phyloP scores from a whole-genome alignment of 495 filamentous ascomycete genomes.

The Hypoxylon crocopeplum region DNA sequence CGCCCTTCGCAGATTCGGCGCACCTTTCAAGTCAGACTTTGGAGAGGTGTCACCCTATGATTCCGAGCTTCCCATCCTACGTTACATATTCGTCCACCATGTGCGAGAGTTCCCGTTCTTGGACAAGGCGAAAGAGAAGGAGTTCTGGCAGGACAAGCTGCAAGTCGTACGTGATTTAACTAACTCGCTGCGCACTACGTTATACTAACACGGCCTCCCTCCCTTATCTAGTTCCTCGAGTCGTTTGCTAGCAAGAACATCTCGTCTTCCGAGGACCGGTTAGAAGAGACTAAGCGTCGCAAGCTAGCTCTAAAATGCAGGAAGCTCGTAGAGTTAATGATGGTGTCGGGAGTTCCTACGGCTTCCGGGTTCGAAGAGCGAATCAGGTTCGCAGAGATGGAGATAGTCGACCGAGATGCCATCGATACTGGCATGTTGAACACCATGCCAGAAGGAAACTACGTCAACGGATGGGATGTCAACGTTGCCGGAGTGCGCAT shows the following conservation, averaged over 20 bases:
- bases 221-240: slow-evolving; percentile 77
- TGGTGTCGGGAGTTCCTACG: slow-evolving; percentile 96
- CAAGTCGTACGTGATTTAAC: slow-evolving; percentile 74
- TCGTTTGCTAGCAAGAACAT: slow-evolving; percentile 98
- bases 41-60: slow-evolving; percentile 94
- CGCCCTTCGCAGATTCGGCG: slow-evolving; percentile 91
- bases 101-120: slow-evolving; percentile 97
- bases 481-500: slow-evolving; percentile 92
- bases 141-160: slow-evolving; percentile 98
- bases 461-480: slow-evolving; percentile 94
- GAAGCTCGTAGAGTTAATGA: slow-evolving; percentile 97
- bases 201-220: slow-evolving; percentile 16
- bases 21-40: slow-evolving; percentile 89
- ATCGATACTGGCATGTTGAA: slow-evolving; percentile 86
- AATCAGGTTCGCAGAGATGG: slow-evolving; percentile 94
- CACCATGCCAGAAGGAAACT: slow-evolving; percentile 87
- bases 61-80: slow-evolving; percentile 89
- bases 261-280: slow-evolving; percentile 91
- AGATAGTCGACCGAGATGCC: slow-evolving; percentile 91
- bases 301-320: slow-evolving; percentile 92
- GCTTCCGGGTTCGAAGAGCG: slow-evolving; percentile 97
- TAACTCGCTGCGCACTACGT: not conserved
- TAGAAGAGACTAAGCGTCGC: slow-evolving; percentile 93
- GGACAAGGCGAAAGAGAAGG: slow-evolving; percentile 94
- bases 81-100: slow-evolving; percentile 98